Base-by-base conservation (phyloP, 352 stramenopile species). In the Phytophthora pseudosyringae region DNA sequence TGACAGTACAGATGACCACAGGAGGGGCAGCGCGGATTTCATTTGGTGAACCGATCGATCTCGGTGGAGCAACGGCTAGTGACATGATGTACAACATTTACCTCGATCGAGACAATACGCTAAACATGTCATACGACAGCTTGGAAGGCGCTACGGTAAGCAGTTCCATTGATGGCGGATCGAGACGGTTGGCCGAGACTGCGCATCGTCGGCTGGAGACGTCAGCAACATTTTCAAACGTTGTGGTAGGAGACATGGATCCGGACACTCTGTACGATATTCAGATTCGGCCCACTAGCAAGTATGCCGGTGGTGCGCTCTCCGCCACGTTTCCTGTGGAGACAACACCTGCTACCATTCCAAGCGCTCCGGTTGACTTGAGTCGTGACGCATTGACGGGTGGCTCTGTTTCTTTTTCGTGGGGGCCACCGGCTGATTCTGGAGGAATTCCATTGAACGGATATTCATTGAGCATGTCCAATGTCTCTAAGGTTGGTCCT, bases 31-130 rank as follows among this genome's bases (percentile, higher is more conserved):
- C 72, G 4, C 10, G 57, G 16, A 76, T 92, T 21, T 54, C 50
- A 2, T 88, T 92, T 56, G 73, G 77, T n/a, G 76, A 86, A 9
- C 83, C 83, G 0, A 38, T 73, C 0, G 83, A 92, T 43, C 46
- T 89, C 7, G 83, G 83, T 5, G 83, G 83, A 13, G 72, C 66
- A 2, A 28, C 28, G 10, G 47, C 64, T 1, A 64, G 44, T 16
- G 44, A 76, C 7, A 78, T 92, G 58, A 36, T 73, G 3, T 92
- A 90, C 40, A 67, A 52, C 32, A 63, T 92, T 2, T 80, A 77
- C 39, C 58, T 89, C 0, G 74, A 90, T 48, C 54, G 43, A 18
- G 57, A 78, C 5, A 60, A 77, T 32, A 51, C 48, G 0, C 18
- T 73, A 2, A 88, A 82, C 8, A 46, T 91, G 21, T 79, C 72